Evolutionary conservation across 495 filamentous ascomycete genomes (phyloP).

Genomic region (Aspergillus sparsus): DNA sequence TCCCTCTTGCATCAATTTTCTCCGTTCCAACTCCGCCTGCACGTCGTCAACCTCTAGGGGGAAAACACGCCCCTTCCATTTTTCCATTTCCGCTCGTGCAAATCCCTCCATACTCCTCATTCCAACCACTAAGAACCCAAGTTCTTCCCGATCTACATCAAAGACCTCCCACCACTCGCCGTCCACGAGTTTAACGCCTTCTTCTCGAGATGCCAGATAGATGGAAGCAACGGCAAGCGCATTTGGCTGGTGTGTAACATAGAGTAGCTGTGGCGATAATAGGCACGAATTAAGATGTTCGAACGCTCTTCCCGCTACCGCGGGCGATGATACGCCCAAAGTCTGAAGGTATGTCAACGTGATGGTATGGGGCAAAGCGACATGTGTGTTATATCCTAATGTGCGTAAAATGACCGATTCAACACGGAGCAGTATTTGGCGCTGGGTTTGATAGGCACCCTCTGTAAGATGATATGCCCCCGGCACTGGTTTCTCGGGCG

Average conservation of each 20-base stretch:
- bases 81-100: constrained; percentile 53
- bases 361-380: constrained; percentile 82
- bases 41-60: constrained; percentile 56
- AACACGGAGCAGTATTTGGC: constrained; percentile 61
- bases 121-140: constrained; percentile 88
- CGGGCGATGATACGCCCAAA: constrained; percentile 57
- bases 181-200: constrained; percentile 73
- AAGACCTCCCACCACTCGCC: constrained; percentile 97
- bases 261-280: constrained; percentile 84
- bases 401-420: constrained; percentile 75
- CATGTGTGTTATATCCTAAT: constrained; percentile 79
- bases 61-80: constrained; percentile 43
- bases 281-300: constrained; percentile 81
- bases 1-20: constrained; percentile 55
- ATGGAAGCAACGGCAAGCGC: constrained; percentile 84
- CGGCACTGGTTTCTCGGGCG: constrained; percentile 45
- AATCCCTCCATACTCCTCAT: constrained; percentile 80
- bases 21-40: constrained; percentile 61
- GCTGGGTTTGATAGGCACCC: constrained; percentile 62
- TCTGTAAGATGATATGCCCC: constrained; percentile 74
- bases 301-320: constrained; percentile 63
- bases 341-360: constrained; percentile 92
- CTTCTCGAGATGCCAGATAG: constrained; percentile 83
- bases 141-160: constrained; percentile 93
- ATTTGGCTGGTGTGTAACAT: constrained; percentile 87